Evolutionary conservation across 768 basidiomycete genomes (phyloP), one percentile per base, ranked within the genome.

Genomic region (Amanita phalloides): DNA sequence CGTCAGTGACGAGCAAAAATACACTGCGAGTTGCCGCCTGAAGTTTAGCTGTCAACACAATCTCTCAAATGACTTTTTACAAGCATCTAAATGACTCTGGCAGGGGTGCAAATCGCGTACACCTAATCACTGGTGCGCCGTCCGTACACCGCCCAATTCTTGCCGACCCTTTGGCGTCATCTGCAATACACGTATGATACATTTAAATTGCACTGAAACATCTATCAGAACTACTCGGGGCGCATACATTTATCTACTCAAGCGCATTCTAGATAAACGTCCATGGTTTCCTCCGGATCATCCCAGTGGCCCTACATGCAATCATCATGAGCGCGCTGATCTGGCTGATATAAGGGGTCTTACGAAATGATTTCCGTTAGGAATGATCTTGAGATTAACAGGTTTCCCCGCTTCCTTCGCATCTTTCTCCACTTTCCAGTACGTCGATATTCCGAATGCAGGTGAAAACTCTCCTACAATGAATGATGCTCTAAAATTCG

Each of bases 281-380:
- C 37, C 5, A 49, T 2, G n/a, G 48, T 23, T 26, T 37, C 25
- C 20, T 49, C 48, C 3, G 48, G 48, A n/a, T 49, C 36, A 28
- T 49, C 48, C 48, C 48, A 49, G 39, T 49, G 48, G 37, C 25
- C 6, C 48, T 49, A n/a, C 4, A 49, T 5, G 25, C 13, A 42
- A 9, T 42, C 3, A 4, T n/a, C 6, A n/a, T 49, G 4, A 38
- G 36, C n/a, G 26, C 21, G 14, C 21, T 13, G 8, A 23, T 23
- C 11, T 11, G 14, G n/a, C 1, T 20, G 32, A 20, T n/a, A 10
- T 35, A 3, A 14, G 8, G 1, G 20, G 20, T 9, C 50, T 51
- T 41, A 51, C 50, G 28, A 51, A 51, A 20, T 51, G 50, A 43
- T 51, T 51, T 11, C 26, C 23, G 3, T 8, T 28, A 4, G 41